Conservation (phyloP, 495 filamentous ascomycete species). For the Penicillium alfredii region DNA sequence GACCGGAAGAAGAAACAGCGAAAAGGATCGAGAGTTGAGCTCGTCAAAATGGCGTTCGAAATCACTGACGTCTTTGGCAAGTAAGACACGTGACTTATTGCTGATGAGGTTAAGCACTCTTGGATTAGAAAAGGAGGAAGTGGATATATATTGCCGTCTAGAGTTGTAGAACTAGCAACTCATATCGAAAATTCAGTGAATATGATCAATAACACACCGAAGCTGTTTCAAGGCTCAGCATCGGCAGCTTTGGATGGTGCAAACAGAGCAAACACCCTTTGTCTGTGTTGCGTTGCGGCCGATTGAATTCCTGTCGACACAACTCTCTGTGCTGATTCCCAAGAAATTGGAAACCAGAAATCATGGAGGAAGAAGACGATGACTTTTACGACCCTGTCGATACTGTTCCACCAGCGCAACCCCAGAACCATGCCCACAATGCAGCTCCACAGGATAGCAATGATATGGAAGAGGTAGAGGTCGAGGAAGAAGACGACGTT, state of each 20-base stretch:
- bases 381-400: conserved; percentile 50
- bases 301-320: conserved; percentile 14
- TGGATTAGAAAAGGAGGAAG: background rate
- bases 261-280: conserved; percentile 35
- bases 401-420: conserved; percentile 27
- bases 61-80: conserved; percentile 18
- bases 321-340: conserved; percentile 11
- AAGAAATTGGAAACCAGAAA: conserved; percentile 11
- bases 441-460: conserved; percentile 44
- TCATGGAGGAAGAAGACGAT: conserved; percentile 50
- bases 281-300: conserved; percentile 16
- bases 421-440: conserved; percentile 21
- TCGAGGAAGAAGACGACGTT: conserved; percentile 57
- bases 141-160: no score
- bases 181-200: no score
- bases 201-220: no score
- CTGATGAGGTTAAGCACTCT: background rate
- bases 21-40: conserved; percentile 2
- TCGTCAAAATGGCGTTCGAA: no score
- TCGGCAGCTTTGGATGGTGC: no score
- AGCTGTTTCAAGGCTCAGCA: no score
- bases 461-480: conserved; percentile 71
- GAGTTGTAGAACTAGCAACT: no score
- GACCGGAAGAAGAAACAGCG: background rate
- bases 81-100: conserved; percentile 18